A percentile compares a stretch with the other conserved stretches of the same genome.
phyloP scores from a whole-genome alignment of 2,329 filamentous ascomycete genomes.

The Fusarium sp. region DNA sequence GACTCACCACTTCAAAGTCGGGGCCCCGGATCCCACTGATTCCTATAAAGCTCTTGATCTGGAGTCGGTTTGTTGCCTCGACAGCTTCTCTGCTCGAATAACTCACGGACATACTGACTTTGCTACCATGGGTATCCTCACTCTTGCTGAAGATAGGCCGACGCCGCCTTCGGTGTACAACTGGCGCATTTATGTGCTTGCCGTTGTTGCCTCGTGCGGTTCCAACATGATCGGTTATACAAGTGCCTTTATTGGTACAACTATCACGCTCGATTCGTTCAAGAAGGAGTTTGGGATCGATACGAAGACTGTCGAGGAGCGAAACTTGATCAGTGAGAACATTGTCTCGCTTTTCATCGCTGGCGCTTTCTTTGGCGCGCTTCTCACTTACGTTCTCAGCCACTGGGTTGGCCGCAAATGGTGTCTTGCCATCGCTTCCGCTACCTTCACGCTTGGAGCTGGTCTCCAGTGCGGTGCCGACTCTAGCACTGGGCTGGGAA shows the following conservation, averaged over 20 bases:
- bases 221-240: conserved; percentile 55
- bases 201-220: conserved; percentile 51
- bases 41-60: conserved; percentile 10
- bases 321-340: conserved; percentile 48
- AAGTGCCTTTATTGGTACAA: conserved; percentile 74
- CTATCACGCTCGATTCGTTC: conserved; percentile 70
- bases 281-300: conserved; percentile 67
- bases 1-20: conserved; percentile 2
- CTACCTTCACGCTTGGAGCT: conserved; percentile 53
- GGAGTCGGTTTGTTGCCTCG: neutral
- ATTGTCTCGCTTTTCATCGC: conserved; percentile 72
- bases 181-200: conserved; percentile 47
- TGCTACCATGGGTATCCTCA: conserved; percentile 44
- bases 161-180: conserved; percentile 54
- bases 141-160: conserved; percentile 50
- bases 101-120: neutral
- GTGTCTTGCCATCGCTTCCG: conserved; percentile 52
- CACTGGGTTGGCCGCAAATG: conserved; percentile 36
- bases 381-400: conserved; percentile 61
- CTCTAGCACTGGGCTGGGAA: conserved; percentile 43
- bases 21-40: conserved; percentile 20
- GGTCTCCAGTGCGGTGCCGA: conserved; percentile 67
- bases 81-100: neutral
- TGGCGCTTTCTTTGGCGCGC: conserved; percentile 75
- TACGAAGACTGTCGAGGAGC: conserved; percentile 51